phyloP scores from a whole-genome alignment of 2,329 filamentous ascomycete species.

The Talaromyces sp. region DNA sequence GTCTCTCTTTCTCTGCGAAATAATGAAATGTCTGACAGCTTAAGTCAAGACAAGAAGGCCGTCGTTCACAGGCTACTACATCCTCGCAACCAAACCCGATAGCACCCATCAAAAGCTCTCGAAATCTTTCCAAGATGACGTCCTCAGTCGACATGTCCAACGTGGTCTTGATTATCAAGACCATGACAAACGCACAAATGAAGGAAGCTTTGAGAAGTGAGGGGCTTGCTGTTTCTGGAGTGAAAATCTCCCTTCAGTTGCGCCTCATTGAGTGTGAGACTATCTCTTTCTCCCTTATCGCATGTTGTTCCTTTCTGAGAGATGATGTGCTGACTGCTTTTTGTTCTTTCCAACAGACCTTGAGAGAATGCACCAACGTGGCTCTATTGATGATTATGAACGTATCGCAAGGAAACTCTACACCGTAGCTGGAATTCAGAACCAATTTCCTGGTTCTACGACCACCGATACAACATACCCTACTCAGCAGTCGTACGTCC shows the following conservation, averaged over 20 bases:
- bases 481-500: slow-evolving; percentile 26
- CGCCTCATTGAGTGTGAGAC: slow-evolving; percentile 74
- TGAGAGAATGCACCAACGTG: slow-evolving; percentile 28
- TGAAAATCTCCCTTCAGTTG: slow-evolving; percentile 77
- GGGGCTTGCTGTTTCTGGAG: slow-evolving; percentile 72
- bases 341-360: slow-evolving; percentile 26
- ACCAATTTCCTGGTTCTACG: neutral
- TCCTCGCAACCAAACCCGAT: neutral
- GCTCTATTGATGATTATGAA: slow-evolving; percentile 32
- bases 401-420: slow-evolving; percentile 27
- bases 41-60: neutral
- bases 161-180: slow-evolving; percentile 51
- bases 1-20: neutral
- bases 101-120: neutral
- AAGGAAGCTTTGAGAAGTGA: slow-evolving; percentile 74
- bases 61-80: slow-evolving; percentile 7
- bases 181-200: slow-evolving; percentile 64
- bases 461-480: slow-evolving; percentile 30
- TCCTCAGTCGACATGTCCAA: slow-evolving; percentile 43
- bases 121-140: slow-evolving; percentile 32
- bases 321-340: neutral
- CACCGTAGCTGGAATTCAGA: neutral
- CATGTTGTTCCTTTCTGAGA: slow-evolving; percentile 3
- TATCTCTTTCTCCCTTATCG: slow-evolving; percentile 9
- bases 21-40: slow-evolving; percentile 13